phyloP scores from a whole-genome alignment of 306 rosid species.

The Lagenaria siceraria region DNA sequence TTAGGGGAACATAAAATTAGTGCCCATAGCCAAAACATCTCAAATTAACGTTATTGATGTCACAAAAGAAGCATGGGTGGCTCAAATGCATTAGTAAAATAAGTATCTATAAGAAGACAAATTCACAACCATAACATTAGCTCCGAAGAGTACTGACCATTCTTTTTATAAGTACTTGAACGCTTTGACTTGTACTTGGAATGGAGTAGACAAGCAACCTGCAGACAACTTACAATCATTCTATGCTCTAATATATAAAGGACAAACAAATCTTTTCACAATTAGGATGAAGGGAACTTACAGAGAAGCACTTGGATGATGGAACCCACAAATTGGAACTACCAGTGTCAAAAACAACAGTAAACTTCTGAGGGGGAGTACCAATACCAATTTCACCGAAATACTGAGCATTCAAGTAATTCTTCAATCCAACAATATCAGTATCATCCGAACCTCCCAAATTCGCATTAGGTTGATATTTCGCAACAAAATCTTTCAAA shows the following conservation, averaged over 20 bases:
- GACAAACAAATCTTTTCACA: not conserved
- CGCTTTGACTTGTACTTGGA: slow-evolving; percentile 36
- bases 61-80: not conserved
- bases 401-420: slow-evolving; percentile 86
- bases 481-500: slow-evolving; percentile 8
- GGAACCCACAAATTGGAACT: slow-evolving; percentile 90
- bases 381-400: slow-evolving; percentile 87
- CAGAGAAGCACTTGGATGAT: slow-evolving; percentile 74
- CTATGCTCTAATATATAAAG: not conserved
- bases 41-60: not conserved
- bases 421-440: slow-evolving; percentile 55
- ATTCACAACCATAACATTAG: not conserved
- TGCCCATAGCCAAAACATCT: not conserved
- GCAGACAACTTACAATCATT: not conserved
- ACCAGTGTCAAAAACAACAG: slow-evolving; percentile 76
- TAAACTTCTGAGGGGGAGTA: slow-evolving; percentile 69
- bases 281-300: slow-evolving; percentile 18
- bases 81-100: not conserved
- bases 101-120: not conserved
- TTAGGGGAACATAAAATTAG: not conserved
- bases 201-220: slow-evolving; percentile 45
- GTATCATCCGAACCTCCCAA: slow-evolving; percentile 23
- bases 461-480: slow-evolving; percentile 18
- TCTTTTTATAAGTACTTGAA: slow-evolving; percentile 36
- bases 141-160: slow-evolving; percentile 20